phyloP scores from a whole-genome alignment of 306 rosid species.

The Malus asiatica region DNA sequence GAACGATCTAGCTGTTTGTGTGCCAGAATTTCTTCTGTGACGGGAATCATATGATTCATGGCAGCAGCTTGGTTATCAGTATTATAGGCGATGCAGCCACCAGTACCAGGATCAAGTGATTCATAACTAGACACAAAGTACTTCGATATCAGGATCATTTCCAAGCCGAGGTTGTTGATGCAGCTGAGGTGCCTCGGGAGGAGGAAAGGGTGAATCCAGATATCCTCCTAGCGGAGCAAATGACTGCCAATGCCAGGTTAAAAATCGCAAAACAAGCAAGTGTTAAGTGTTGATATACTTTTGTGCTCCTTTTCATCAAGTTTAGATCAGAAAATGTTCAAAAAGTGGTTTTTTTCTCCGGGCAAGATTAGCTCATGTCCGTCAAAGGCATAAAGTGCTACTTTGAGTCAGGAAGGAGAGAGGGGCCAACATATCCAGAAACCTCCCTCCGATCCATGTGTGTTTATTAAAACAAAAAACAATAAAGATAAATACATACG shows the following conservation, averaged over 20 bases:
- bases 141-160: background rate
- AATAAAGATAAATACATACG: background rate
- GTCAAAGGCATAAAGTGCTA: background rate
- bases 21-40: background rate
- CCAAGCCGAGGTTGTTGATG: background rate
- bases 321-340: too few species aligned
- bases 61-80: background rate
- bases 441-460: background rate
- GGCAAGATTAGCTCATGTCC: too few species aligned
- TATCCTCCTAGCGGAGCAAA: background rate
- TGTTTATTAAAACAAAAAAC: background rate
- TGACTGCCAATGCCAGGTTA: background rate
- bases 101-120: conserved; percentile 8
- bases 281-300: background rate
- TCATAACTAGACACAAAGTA: background rate
- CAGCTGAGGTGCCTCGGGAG: background rate
- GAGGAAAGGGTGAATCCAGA: background rate
- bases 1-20: background rate
- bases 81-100: background rate
- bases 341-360: too few species aligned
- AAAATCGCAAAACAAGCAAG: background rate
- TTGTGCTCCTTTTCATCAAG: too few species aligned
- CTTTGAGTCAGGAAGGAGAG: background rate
- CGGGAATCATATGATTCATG: background rate
- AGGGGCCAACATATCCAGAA: background rate